phyloP scores from a whole-genome alignment of 306 rosid genomes.

The Cyclanthera cordifolia region DNA sequence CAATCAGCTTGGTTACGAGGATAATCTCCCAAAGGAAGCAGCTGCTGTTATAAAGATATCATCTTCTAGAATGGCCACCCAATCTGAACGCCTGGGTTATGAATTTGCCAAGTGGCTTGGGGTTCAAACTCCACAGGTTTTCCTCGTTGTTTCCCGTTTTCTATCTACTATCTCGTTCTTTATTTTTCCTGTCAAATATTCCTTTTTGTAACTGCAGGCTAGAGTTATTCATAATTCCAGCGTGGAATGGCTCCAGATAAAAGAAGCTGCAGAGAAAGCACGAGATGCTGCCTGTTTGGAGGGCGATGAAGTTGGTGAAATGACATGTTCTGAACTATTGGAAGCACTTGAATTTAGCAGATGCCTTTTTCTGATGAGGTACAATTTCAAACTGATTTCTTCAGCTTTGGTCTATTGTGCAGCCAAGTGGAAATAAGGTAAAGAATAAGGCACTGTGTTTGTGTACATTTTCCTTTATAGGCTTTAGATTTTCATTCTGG shows the following conservation, averaged over 20 bases:
- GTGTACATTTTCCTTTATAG: background rate
- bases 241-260: constrained; percentile 79
- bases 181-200: background rate
- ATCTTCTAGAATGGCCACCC: constrained; percentile 87
- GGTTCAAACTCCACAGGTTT: constrained; percentile 77
- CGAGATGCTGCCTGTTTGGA: constrained; percentile 53
- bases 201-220: constrained; percentile 31
- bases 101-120: constrained; percentile 89
- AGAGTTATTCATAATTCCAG: constrained; percentile 77
- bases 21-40: constrained; percentile 46
- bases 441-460: background rate
- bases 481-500: background rate
- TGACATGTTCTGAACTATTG: constrained; percentile 83
- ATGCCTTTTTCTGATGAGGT: constrained; percentile 84
- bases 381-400: constrained; percentile 13
- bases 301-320: constrained; percentile 66
- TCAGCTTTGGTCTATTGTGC: constrained; percentile 2
- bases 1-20: constrained; percentile 35
- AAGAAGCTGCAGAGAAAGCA: constrained; percentile 86
- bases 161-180: constrained; percentile 5
- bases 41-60: constrained; percentile 87
- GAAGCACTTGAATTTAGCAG: constrained; percentile 97
- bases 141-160: constrained; percentile 10
- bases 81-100: constrained; percentile 89
- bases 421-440: background rate